Base-by-base conservation (phyloP, 108 stramenopile species). In the Conticribra weissflogii region DNA sequence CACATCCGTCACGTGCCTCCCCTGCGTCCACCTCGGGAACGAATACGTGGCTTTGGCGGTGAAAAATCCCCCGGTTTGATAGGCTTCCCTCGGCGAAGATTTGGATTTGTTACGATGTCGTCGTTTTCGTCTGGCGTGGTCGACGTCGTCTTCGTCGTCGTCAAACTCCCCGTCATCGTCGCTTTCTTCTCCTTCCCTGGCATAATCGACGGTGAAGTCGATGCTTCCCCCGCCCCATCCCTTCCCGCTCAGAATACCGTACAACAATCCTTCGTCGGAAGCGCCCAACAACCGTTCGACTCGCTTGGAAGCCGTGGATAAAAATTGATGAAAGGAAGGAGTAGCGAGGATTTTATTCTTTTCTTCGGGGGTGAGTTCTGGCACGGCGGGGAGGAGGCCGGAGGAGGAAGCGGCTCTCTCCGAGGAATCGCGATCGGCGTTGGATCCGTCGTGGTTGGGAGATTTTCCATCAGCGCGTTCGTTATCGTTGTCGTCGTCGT, bases 261-360 rank as follows among this genome's bases (percentile, higher is more conserved):
- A 54, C 29, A 71, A n/a, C 36, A 41, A 41, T 25, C 29, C 79
- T 21, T 86, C 68, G 16, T 83, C 49, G 2, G 75, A 64, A 21
- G 85, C 81, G 19, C 88, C 90, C 50, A 94, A 63, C 27, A 91
- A 61, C 8, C 89, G 74, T 73, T 94, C 93, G 19, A 94, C 93
- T 52, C 89, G 91, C 77, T 91, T 91, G 49, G 86, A 88, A 5
- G 93, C 88, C 0, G 79, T 76, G 63, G 86, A 89, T 49, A 94
- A 66, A 76, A 94, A 94, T 4, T 77, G 66, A 0, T 81, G 63
- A 51, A 94, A 94, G 28, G 90, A 65, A 23, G 76, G 64, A 5
- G 88, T 83, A 0, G 84, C 34, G 2, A 94, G 44, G 24, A 86
- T 78, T 57, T 74, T 68, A 36, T 81, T 68, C 28, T 83, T 80